Conservation (phyloP, 257 asterid species). For the Jacaranda copaia region DNA sequence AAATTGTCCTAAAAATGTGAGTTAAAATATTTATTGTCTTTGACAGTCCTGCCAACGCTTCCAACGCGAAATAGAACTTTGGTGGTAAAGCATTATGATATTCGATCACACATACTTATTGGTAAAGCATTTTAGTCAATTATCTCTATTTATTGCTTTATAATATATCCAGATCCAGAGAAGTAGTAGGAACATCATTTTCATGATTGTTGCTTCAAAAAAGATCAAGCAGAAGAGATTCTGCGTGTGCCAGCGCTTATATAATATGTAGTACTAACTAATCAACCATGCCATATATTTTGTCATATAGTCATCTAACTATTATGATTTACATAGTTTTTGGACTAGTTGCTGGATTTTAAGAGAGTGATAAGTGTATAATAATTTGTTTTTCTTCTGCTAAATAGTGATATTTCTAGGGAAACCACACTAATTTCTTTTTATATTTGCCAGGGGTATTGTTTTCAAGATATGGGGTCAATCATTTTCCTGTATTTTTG, state of each 20-base stretch:
- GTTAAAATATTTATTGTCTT: no score
- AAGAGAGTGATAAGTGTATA: background rate
- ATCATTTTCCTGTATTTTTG: constrained; percentile 15
- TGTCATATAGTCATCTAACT: background rate
- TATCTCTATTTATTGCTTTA: background rate
- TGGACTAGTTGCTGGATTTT: background rate
- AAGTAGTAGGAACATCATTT: constrained; percentile 21
- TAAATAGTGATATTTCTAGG: background rate
- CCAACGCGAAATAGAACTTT: no score
- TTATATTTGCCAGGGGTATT: background rate
- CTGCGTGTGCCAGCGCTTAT: no score
- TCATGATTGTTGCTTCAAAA: constrained; percentile 15
- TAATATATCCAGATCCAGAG: background rate
- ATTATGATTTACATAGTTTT: background rate
- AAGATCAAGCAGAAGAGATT: background rate
- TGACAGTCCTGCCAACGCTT: no score
- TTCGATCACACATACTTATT: background rate
- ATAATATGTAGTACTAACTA: background rate
- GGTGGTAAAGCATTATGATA: no score
- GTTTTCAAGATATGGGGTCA: constrained; percentile 17
- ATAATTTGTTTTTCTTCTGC: background rate
- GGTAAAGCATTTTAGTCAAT: constrained; percentile 6
- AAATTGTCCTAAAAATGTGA: no score
- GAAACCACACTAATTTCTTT: background rate
- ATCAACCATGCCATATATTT: background rate